Evolutionary conservation across 1,284 basidiomycete species (phyloP).

Genomic region (Tylopilus sp.): DNA sequence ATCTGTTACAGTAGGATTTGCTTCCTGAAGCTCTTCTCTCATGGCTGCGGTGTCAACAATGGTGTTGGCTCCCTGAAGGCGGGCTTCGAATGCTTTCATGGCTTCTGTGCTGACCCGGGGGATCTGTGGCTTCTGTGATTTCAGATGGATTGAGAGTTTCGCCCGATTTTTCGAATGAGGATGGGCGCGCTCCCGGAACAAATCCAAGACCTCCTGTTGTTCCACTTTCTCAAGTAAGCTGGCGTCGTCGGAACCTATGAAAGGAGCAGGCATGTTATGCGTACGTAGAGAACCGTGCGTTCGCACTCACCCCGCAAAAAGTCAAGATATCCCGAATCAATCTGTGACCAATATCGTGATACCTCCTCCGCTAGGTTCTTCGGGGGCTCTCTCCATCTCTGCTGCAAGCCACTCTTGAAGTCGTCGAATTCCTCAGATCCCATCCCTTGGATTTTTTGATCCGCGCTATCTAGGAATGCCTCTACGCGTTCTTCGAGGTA

Average conservation of each 20-base stretch:
- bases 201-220: constrained; percentile 72
- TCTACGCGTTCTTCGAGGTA: constrained; percentile 89
- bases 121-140: constrained; percentile 59
- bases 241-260: constrained; percentile 26
- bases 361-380: constrained; percentile 70
- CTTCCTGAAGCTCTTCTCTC: constrained; percentile 42
- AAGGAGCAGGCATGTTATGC: background rate
- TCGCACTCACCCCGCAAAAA: constrained; percentile 54
- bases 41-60: constrained; percentile 48
- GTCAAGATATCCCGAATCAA: constrained; percentile 66
- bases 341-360: constrained; percentile 63
- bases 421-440: constrained; percentile 57
- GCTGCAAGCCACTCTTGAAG: constrained; percentile 57
- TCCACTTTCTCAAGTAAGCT: constrained; percentile 41
- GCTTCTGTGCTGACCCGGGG: constrained; percentile 64
- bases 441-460: constrained; percentile 55
- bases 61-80: constrained; percentile 51
- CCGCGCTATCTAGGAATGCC: constrained; percentile 75
- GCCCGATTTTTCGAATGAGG: constrained; percentile 63
- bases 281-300: background rate
- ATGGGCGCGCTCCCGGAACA: constrained; percentile 72
- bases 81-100: constrained; percentile 56
- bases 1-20: constrained; percentile 44
- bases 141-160: constrained; percentile 80
- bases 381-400: constrained; percentile 66